Percentiles rank a stretch among this genome's conserved stretches.
These are phyloP conservation scores for Citrullus colocynthis DNA, from an alignment of 306 rosid genomes.

Conservation along the genomic window DNA sequence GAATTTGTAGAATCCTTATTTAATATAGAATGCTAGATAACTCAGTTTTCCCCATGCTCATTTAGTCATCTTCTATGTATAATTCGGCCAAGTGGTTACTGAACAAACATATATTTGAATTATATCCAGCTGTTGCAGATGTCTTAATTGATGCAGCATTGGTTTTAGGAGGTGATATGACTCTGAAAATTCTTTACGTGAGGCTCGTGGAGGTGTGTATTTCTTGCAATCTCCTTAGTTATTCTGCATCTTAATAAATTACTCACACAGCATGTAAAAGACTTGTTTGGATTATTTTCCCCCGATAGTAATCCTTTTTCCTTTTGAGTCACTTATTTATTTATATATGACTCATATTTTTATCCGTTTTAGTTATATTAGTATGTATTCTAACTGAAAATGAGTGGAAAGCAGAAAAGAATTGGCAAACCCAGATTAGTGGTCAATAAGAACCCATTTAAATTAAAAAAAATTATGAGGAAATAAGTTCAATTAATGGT, in stretches of 20 bases:
- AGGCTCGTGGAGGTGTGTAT: constrained; percentile 82
- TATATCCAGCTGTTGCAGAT: constrained; percentile 88
- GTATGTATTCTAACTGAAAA: not conserved
- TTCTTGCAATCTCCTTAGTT: not conserved
- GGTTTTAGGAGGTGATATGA: constrained; percentile 87
- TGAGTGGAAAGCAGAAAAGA: not conserved
- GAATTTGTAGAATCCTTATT: not conserved
- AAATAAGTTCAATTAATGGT: not conserved
- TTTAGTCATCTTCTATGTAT: not conserved
- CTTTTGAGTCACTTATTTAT: not conserved
- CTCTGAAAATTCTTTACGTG: constrained; percentile 69
- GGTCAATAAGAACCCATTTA: not conserved
- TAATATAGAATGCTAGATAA: not conserved
- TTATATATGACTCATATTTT: not conserved
- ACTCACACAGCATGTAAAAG: not conserved
- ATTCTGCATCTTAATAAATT: not conserved
- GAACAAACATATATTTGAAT: constrained; percentile 7
- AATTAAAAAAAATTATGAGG: not conserved
- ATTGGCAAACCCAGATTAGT: not conserved
- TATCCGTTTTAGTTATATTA: not conserved
- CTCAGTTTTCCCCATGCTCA: not conserved
- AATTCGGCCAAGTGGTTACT: not conserved
- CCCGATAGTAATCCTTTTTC: not conserved
- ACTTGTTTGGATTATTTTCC: not conserved
- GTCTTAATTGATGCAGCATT: constrained; percentile 93